phyloP scores from a whole-genome alignment of 106 monocot species.

The Dendrobium chrysotoxum region DNA sequence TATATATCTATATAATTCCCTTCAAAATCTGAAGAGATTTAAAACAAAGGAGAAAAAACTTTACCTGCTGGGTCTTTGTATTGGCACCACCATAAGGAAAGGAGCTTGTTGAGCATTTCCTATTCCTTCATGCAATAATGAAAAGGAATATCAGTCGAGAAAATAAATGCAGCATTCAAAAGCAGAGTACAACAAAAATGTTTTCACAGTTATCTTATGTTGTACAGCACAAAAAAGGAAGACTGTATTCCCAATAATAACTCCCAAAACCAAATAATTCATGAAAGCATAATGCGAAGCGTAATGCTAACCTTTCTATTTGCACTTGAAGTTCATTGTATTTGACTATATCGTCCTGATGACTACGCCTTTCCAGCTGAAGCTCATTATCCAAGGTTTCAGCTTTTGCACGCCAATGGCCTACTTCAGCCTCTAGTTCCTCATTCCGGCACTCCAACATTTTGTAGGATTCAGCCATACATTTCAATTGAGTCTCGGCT shows the following conservation, averaged over 20 bases:
- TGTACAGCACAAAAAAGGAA: neutral
- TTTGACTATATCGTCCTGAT: constrained; percentile 53
- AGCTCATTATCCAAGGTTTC: constrained; percentile 59
- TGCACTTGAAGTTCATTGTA: constrained; percentile 64
- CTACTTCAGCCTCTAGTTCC: constrained; percentile 60
- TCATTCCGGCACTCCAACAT: constrained; percentile 43
- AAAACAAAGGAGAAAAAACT: neutral
- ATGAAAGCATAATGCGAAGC: neutral
- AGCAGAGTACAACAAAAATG: neutral
- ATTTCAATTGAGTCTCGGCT: constrained; percentile 82
- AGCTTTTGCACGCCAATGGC: constrained; percentile 27
- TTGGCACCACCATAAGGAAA: neutral
- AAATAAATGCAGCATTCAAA: neutral
- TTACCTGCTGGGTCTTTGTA: neutral
- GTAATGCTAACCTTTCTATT: constrained; percentile 59
- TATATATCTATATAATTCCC: no score
- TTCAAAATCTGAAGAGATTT: no score
- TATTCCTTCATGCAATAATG: constrained; percentile 29
- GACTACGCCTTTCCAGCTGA: constrained; percentile 48
- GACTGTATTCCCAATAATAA: neutral
- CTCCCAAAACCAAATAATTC: neutral
- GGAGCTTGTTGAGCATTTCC: constrained; percentile 19
- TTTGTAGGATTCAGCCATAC: constrained; percentile 89
- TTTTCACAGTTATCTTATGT: neutral
- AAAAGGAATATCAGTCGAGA: neutral